Conservation (phyloP, 2,329 filamentous ascomycete genomes). For the Hypoxylon rubiginosum region DNA sequence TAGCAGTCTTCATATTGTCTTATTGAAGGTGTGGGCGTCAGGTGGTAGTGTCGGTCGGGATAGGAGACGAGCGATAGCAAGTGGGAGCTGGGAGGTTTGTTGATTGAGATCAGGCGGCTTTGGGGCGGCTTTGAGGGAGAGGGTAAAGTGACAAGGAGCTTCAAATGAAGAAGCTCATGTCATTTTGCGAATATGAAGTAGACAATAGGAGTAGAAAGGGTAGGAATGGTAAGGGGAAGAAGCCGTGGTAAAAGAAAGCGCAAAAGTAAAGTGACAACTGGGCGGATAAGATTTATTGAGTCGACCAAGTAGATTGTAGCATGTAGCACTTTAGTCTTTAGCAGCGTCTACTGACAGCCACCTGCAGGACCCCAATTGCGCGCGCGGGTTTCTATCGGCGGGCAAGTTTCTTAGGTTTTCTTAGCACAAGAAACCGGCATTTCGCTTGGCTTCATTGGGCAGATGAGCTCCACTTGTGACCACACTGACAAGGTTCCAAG, state of each 20-base stretch:
- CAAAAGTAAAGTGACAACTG: conserved; percentile 43
- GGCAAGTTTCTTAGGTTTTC: conserved; percentile 20
- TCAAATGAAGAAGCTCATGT: conserved; percentile 47
- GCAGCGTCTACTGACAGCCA: conserved; percentile 16
- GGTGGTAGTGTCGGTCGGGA: conserved; percentile 30
- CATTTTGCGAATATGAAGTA: conserved; percentile 47
- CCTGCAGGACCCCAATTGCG: conserved; percentile 34
- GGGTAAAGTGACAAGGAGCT: conserved; percentile 45
- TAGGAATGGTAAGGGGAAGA: conserved; percentile 36
- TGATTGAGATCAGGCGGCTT: conserved; percentile 24
- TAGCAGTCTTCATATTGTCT: conserved; percentile 68
- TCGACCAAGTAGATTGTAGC: conserved; percentile 28
- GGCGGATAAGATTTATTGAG: conserved; percentile 40
- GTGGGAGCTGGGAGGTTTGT: conserved; percentile 44
- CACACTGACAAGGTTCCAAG: not conserved
- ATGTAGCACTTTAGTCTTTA: conserved; percentile 11
- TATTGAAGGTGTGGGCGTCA: conserved; percentile 6
- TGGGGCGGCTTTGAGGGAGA: no score
- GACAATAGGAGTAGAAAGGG: conserved; percentile 40
- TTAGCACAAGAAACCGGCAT: conserved; percentile 25
- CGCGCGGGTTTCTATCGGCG: conserved; percentile 40
- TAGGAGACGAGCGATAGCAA: conserved; percentile 30
- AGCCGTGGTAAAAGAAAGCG: conserved; percentile 45
- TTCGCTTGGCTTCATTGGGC: conserved; percentile 29
- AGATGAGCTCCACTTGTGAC: conserved; percentile 8